Evolutionary conservation across 2,329 filamentous ascomycete genomes (phyloP).

Genomic region (Fusarium papillatum): DNA sequence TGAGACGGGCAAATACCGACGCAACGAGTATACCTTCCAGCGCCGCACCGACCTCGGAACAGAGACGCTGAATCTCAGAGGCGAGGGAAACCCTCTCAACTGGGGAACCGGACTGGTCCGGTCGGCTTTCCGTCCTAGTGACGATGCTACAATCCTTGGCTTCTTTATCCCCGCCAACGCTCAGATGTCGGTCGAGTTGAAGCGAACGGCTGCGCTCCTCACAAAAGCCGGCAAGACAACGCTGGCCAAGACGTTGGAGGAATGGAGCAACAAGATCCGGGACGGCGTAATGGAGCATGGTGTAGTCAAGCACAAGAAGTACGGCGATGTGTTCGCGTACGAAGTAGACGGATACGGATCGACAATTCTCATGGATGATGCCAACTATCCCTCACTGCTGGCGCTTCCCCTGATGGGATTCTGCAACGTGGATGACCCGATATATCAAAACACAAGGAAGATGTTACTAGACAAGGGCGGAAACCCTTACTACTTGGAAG

Average conservation of each 20-base stretch:
- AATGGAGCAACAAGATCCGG: conserved; percentile 73
- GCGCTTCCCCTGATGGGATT: conserved; percentile 86
- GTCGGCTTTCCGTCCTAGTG: conserved; percentile 93
- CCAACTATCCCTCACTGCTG: conserved; percentile 86
- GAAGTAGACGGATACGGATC: conserved; percentile 92
- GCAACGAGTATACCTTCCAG: conserved; percentile 90
- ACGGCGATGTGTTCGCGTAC: conserved; percentile 86
- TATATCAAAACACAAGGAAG: conserved; percentile 90
- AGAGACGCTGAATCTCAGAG: conserved; percentile 87
- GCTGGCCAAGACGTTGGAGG: conserved; percentile 68
- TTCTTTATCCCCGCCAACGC: conserved; percentile 97
- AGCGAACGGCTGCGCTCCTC: conserved; percentile 80
- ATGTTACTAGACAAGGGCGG: conserved; percentile 80
- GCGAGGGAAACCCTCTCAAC: conserved; percentile 93
- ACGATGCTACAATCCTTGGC: conserved; percentile 94
- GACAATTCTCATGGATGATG: conserved; percentile 89
- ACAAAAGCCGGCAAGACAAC: conserved; percentile 67
- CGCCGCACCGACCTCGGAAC: conserved; percentile 85
- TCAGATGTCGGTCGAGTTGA: conserved; percentile 93
- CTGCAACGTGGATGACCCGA: conserved; percentile 70
- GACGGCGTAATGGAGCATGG: conserved; percentile 89
- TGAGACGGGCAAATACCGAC: conserved; percentile 71
- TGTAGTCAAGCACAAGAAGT: conserved; percentile 80
- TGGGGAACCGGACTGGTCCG: conserved; percentile 87
- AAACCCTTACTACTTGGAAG: conserved; percentile 91